These are phyloP conservation scores for Clavaria fumosa DNA, from an alignment of 768 basidiomycete species.

Conservation along the genomic window DNA sequence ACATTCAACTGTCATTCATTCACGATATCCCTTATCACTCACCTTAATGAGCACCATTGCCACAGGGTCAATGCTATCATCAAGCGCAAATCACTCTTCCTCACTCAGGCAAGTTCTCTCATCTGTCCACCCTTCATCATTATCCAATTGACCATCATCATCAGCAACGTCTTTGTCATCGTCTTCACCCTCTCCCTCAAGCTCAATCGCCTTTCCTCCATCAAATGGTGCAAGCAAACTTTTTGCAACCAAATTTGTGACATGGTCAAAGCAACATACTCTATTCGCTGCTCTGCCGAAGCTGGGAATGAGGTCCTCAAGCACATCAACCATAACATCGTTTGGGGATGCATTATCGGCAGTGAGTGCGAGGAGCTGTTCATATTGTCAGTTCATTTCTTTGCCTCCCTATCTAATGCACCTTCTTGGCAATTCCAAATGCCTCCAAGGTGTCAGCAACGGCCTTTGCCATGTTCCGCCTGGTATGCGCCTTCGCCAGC, in stretches of 20 bases:
- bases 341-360: slow-evolving; percentile 24
- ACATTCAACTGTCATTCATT: background rate
- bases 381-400: background rate
- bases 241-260: slow-evolving; percentile 23
- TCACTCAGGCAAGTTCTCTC: background rate
- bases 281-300: slow-evolving; percentile 16
- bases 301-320: slow-evolving; percentile 10
- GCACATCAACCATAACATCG: slow-evolving; percentile 18
- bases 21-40: background rate
- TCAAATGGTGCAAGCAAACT: background rate
- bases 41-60: slow-evolving; percentile 7
- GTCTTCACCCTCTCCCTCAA: slow-evolving; percentile 5
- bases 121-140: background rate
- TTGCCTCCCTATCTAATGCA: slow-evolving; percentile 8
- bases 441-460: slow-evolving; percentile 20
- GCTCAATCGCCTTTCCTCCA: background rate
- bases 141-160: background rate
- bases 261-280: slow-evolving; percentile 23
- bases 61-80: background rate
- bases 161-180: background rate
- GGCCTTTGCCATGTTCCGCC: slow-evolving; percentile 19
- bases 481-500: slow-evolving; percentile 17
- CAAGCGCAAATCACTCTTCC: background rate
- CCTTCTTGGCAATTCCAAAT: slow-evolving; percentile 21
- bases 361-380: slow-evolving; percentile 18